Conservation (phyloP, 2,329 filamentous ascomycete genomes). For the Epicoccum nigrum region DNA sequence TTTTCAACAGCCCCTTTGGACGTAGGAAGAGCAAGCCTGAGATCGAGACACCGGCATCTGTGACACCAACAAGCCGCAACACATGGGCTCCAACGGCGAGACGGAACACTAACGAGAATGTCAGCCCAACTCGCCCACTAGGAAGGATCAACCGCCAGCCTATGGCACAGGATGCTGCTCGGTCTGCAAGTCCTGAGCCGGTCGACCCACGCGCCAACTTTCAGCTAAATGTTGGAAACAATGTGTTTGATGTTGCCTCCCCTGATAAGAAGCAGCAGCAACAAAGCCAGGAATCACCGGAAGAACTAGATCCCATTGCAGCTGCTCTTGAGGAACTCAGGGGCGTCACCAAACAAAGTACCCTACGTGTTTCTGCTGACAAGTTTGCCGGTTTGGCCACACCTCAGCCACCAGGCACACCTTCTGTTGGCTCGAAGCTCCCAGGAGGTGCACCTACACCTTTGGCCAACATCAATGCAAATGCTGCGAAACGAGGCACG, state of each 20-base stretch:
- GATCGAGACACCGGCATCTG: constrained; percentile 64
- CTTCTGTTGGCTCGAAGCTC: constrained; percentile 47
- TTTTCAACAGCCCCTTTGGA: constrained; percentile 91
- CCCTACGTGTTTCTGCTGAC: constrained; percentile 88
- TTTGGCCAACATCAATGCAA: constrained; percentile 52
- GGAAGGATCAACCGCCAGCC: constrained; percentile 35
- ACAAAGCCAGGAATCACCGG: constrained; percentile 53
- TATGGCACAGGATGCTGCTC: constrained; percentile 39
- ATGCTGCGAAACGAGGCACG: constrained; percentile 70
- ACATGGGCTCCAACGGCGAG: constrained; percentile 58
- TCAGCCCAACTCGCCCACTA: constrained; percentile 52
- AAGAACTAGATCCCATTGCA: constrained; percentile 86
- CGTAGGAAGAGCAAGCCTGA: constrained; percentile 84
- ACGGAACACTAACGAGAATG: constrained; percentile 46
- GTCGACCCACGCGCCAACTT: constrained; percentile 92
- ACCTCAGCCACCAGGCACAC: constrained; percentile 63
- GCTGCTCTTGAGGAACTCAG: constrained; percentile 91
- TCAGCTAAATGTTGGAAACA: constrained; percentile 92
- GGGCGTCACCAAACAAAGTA: constrained; percentile 80
- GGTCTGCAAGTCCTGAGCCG: constrained; percentile 67
- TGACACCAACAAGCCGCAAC: constrained; percentile 53
- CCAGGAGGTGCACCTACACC: constrained; percentile 53
- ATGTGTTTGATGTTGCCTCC: constrained; percentile 90
- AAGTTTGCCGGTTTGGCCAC: constrained; percentile 92
- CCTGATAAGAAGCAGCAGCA: constrained; percentile 65